Evolutionary conservation across 495 filamentous ascomycete species (phyloP).

Genomic region (Tuber umbilicatum): DNA sequence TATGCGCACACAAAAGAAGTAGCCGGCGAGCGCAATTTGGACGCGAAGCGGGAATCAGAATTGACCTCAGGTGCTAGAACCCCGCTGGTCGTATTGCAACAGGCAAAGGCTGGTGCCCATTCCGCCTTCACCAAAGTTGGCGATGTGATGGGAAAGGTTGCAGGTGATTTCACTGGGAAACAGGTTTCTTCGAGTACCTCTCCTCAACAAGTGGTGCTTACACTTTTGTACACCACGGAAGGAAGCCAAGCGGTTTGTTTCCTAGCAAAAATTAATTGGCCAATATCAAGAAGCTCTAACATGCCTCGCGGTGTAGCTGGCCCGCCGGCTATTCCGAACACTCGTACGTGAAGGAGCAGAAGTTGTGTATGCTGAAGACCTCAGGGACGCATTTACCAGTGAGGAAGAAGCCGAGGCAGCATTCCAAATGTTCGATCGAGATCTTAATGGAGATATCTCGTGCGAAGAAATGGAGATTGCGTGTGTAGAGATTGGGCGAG

Average conservation of each 20-base stretch:
- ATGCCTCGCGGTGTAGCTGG: constrained; percentile 47
- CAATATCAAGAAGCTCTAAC: constrained; percentile 9
- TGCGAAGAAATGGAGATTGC: constrained; percentile 92
- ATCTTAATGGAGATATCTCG: constrained; percentile 93
- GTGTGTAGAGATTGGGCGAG: constrained; percentile 88
- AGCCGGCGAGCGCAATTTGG: constrained; percentile 22
- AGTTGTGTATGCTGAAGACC: constrained; percentile 66
- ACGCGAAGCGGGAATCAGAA: constrained; percentile 13
- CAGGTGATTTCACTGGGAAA: constrained; percentile 89
- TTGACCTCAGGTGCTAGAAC: constrained; percentile 56
- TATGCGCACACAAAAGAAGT: constrained; percentile 66
- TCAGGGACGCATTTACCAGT: constrained; percentile 73
- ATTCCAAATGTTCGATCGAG: constrained; percentile 90
- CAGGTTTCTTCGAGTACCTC: constrained; percentile 67
- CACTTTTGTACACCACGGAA: constrained; percentile 62
- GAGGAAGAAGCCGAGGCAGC: constrained; percentile 85
- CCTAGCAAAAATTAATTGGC: background rate
- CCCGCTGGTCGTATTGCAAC: constrained; percentile 60
- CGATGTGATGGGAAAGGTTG: constrained; percentile 80
- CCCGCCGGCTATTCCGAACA: constrained; percentile 85
- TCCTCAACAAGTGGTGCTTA: constrained; percentile 72
- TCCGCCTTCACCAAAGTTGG: constrained; percentile 71
- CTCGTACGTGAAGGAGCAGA: constrained; percentile 70
- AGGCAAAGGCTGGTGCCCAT: constrained; percentile 63
- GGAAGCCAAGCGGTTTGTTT: constrained; percentile 61